Conservation (phyloP, 345 rosid genomes). For the Alliaria petiolata region DNA sequence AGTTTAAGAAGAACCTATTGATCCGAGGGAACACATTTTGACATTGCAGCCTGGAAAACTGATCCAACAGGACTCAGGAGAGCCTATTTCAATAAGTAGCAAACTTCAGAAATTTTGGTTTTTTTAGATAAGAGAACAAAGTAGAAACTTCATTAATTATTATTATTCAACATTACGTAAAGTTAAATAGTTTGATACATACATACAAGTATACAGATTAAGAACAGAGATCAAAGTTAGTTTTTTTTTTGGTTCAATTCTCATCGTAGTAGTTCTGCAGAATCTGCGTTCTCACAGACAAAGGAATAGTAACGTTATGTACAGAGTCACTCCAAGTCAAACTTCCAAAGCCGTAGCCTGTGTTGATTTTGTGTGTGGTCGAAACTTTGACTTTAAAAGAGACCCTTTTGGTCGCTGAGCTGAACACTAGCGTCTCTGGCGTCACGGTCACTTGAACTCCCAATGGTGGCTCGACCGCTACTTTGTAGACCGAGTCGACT, state of each 20-base stretch:
- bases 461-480: slow-evolving; percentile 24
- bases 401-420: slow-evolving; percentile 11
- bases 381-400: slow-evolving; percentile 27
- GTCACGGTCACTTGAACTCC: slow-evolving; percentile 24
- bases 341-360: slow-evolving; percentile 47
- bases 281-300: slow-evolving; percentile 39
- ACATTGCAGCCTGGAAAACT: slow-evolving; percentile 28
- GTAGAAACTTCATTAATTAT: too few species aligned
- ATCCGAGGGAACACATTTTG: neutral
- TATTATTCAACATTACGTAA: neutral
- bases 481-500: slow-evolving; percentile 30
- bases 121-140: too few species aligned
- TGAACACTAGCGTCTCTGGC: slow-evolving; percentile 29
- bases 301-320: slow-evolving; percentile 37
- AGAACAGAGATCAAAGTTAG: neutral
- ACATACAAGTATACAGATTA: neutral
- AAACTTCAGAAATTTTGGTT: too few species aligned
- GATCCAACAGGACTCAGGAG: slow-evolving; percentile 33
- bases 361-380: slow-evolving; percentile 31
- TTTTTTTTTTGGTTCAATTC: neutral
- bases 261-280: slow-evolving; percentile 17
- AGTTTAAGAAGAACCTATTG: neutral
- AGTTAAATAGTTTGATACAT: neutral
- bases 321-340: slow-evolving; percentile 36
- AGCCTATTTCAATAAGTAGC: neutral